phyloP scores from a whole-genome alignment of 2,329 filamentous ascomycete species.

The Monilinia fructigena region DNA sequence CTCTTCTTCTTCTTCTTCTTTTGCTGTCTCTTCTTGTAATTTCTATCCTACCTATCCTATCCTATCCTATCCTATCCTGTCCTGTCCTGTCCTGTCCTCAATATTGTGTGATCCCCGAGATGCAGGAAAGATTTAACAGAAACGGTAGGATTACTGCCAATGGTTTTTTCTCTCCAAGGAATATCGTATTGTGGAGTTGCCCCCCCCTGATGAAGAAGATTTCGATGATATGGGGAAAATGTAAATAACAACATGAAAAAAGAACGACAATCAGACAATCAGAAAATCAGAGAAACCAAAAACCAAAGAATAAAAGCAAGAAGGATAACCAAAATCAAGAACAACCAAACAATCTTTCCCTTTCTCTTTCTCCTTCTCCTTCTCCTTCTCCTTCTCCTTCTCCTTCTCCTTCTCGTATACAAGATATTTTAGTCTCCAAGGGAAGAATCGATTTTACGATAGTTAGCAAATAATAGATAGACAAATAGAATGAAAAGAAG shows the following conservation, averaged over 20 bases:
- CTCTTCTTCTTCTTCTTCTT: too few relatives aligned
- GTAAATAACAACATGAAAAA: background rate
- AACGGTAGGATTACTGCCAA: background rate
- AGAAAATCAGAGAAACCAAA: background rate
- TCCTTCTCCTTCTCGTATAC: background rate
- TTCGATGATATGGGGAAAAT: background rate
- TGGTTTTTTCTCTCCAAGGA: conserved; percentile 3
- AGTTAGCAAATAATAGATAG: background rate
- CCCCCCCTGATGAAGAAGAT: conserved; percentile 13
- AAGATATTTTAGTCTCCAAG: background rate
- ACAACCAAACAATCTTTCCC: too few relatives aligned
- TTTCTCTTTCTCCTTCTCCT: too few relatives aligned
- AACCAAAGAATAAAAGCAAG: background rate
- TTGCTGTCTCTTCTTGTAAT: background rate
- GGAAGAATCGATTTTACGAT: too few relatives aligned
- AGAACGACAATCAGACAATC: background rate
- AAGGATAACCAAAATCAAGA: background rate
- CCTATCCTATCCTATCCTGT: too few relatives aligned
- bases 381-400: too few relatives aligned
- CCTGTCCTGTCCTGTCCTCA: background rate
- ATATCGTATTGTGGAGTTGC: conserved; percentile 7
- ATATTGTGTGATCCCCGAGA: conserved; percentile 10
- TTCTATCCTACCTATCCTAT: background rate
- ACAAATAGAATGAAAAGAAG: too few relatives aligned
- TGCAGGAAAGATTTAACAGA: background rate